Conservation (phyloP, 805 yeast genomes). For the Suhomyces kilbournensis region DNA sequence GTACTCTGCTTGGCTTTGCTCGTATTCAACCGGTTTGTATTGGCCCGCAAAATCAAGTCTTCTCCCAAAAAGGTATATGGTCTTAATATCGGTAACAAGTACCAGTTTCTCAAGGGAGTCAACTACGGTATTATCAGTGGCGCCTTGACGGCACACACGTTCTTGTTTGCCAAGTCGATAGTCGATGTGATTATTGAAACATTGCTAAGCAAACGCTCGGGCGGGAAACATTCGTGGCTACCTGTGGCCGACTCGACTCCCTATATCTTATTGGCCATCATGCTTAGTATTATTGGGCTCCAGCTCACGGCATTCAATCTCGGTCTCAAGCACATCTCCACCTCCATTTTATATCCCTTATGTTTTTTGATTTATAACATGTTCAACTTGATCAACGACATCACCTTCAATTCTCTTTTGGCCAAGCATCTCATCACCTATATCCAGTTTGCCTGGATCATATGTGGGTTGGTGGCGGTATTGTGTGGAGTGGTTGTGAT, state of each 20-base stretch:
- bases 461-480: constrained; percentile 48
- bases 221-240: constrained; percentile 8
- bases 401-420: constrained; percentile 60
- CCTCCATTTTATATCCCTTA: constrained; percentile 78
- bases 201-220: constrained; percentile 31
- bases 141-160: constrained; percentile 77
- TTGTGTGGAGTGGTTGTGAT: constrained; percentile 67
- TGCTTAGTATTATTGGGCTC: constrained; percentile 61
- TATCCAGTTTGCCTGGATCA: constrained; percentile 48
- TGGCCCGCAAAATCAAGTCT: not conserved
- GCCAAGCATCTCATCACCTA: constrained; percentile 39
- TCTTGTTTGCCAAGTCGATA: constrained; percentile 79
- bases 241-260: constrained; percentile 27
- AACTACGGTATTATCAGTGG: constrained; percentile 71
- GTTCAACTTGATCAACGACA: constrained; percentile 47
- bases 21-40: constrained; percentile 16
- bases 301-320: constrained; percentile 73
- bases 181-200: constrained; percentile 62
- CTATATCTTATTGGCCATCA: constrained; percentile 45
- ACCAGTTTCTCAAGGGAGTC: constrained; percentile 50
- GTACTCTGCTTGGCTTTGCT: constrained; percentile 24
- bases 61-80: constrained; percentile 2
- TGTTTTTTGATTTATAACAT: constrained; percentile 82
- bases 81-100: constrained; percentile 14
- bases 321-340: constrained; percentile 67